A percentile compares a stretch with the other conserved stretches of the same genome.
Evolutionary conservation across 1,139 yeast genomes (phyloP).

Genomic region (Saccharomyces pastorianus): DNA sequence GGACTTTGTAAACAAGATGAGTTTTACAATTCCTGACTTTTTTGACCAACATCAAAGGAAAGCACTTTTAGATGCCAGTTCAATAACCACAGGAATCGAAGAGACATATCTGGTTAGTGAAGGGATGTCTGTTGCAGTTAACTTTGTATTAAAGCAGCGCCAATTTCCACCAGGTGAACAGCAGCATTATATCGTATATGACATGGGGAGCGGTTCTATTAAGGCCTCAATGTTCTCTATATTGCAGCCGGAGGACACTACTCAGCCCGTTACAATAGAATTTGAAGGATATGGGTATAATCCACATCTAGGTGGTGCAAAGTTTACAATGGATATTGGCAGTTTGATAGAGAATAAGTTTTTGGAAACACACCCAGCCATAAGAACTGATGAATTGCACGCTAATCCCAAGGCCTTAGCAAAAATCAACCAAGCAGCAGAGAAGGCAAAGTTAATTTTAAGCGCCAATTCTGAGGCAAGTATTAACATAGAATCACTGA

Average conservation of each 20-base stretch:
- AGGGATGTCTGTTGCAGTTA: constrained; percentile 83
- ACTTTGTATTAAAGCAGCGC: constrained; percentile 43
- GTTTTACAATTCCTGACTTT: constrained; percentile 67
- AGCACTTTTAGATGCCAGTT: constrained; percentile 60
- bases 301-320: constrained; percentile 62
- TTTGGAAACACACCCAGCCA: constrained; percentile 32
- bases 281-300: constrained; percentile 70
- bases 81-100: constrained; percentile 28
- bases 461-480: constrained; percentile 79
- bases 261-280: constrained; percentile 40
- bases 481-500: constrained; percentile 62
- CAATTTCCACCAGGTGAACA: constrained; percentile 36
- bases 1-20: constrained; percentile 46
- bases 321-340: constrained; percentile 58
- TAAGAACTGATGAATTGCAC: constrained; percentile 36
- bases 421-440: constrained; percentile 73
- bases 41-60: constrained; percentile 58
- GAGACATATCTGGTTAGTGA: constrained; percentile 77
- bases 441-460: constrained; percentile 73
- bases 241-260: constrained; percentile 37
- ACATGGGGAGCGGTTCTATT: constrained; percentile 90
- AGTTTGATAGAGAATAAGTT: constrained; percentile 54
- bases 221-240: constrained; percentile 75
- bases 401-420: constrained; percentile 53
- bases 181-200: constrained; percentile 69